phyloP scores from a whole-genome alignment of 1,139 yeast species.

The Scheffersomyces lignicola region DNA sequence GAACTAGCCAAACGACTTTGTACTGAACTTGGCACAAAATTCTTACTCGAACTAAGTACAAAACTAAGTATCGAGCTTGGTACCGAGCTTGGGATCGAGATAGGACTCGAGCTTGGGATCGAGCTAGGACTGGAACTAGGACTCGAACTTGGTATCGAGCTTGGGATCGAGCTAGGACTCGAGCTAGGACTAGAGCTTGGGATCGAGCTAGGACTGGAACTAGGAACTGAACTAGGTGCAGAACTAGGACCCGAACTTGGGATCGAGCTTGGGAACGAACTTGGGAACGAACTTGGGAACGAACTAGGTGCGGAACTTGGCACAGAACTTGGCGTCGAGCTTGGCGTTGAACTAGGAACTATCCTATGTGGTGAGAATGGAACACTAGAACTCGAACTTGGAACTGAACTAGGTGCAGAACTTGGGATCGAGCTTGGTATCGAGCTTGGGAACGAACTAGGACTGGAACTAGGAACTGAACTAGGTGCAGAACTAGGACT shows the following conservation, averaged over 20 bases:
- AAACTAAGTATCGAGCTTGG: neutral
- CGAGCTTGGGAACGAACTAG: neutral
- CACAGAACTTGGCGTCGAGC: neutral
- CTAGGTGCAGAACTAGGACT: neutral
- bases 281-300: neutral
- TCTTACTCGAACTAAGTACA: neutral
- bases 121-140: conserved; percentile 2
- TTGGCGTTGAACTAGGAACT: neutral
- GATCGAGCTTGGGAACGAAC: neutral
- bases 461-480: neutral
- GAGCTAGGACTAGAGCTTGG: conserved; percentile 1
- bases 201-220: neutral
- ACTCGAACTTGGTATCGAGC: conserved; percentile 1
- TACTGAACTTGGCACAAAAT: neutral
- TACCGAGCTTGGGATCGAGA: neutral
- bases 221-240: neutral
- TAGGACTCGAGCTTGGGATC: conserved; percentile 2
- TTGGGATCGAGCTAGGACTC: neutral
- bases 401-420: neutral
- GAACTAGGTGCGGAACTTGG: neutral
- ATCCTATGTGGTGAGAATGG: neutral
- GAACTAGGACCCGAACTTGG: neutral
- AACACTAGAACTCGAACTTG: neutral
- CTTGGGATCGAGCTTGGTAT: neutral
- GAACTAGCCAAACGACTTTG: neutral